A percentile compares a stretch with the other conserved stretches of the same genome.
These are phyloP conservation scores for Penicillium glabrum DNA, from an alignment of 2,329 filamentous ascomycete species.

Conservation along the genomic window DNA sequence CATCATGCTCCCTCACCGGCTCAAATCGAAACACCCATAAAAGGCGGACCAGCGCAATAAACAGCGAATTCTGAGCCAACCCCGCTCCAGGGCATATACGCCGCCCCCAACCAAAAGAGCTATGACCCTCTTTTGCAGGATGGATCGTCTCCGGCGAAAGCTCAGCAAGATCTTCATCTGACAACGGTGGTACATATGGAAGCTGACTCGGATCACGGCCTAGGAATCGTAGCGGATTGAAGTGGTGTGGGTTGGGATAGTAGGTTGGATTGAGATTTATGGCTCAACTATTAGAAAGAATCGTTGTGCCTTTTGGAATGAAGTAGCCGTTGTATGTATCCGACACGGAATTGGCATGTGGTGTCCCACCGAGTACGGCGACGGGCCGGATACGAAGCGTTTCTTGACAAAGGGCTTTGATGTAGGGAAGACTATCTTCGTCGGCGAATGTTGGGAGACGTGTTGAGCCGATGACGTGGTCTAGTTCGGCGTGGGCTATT, in stretches of 20 bases:
- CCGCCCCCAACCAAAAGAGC: slow-evolving; percentile 50
- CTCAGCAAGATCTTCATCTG: slow-evolving; percentile 8
- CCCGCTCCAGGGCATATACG: slow-evolving; percentile 53
- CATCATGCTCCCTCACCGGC: slow-evolving; percentile 13
- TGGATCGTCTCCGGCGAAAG: slow-evolving; percentile 1
- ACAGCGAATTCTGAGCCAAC: slow-evolving; percentile 52
- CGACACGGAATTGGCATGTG: slow-evolving; percentile 47
- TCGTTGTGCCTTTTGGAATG: slow-evolving; percentile 48
- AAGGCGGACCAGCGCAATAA: slow-evolving; percentile 28
- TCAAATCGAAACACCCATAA: slow-evolving; percentile 17
- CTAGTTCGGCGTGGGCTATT: slow-evolving; percentile 37
- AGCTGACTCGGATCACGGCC: not conserved
- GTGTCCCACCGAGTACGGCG: slow-evolving; percentile 44
- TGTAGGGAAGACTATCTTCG: slow-evolving; percentile 27
- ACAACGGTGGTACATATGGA: slow-evolving; percentile 1
- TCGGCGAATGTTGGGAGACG: slow-evolving; percentile 30
- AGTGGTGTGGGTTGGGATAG: slow-evolving; percentile 20
- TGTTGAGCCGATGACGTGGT: slow-evolving; percentile 25
- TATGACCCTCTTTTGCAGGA: slow-evolving; percentile 41
- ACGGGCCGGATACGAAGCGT: slow-evolving; percentile 34
- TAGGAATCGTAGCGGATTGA: slow-evolving; percentile 21
- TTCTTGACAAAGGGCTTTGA: slow-evolving; percentile 30
- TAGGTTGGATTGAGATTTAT: slow-evolving; percentile 21
- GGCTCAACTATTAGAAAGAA: slow-evolving; percentile 28
- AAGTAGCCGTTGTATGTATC: slow-evolving; percentile 47